These are phyloP conservation scores for Bonia amplexicaulis DNA, from an alignment of 176 grass and related monocot species.

Conservation along the genomic window DNA sequence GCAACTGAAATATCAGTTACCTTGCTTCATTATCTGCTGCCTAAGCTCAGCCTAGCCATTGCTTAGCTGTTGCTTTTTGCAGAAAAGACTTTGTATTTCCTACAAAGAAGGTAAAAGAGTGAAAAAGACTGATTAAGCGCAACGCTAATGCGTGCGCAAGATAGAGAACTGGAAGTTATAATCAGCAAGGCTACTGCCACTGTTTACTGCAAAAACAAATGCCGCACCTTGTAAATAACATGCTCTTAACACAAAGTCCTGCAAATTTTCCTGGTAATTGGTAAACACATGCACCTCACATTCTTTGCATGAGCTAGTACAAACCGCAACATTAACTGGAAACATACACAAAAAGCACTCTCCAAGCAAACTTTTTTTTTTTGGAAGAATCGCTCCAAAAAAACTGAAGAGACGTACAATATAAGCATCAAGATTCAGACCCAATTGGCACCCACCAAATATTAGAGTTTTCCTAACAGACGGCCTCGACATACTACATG, in stretches of 20 bases:
- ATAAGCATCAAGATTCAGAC: slow-evolving; percentile 18
- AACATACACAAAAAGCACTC: slow-evolving; percentile 12
- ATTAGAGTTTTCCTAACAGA: background rate
- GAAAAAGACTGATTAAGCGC: background rate
- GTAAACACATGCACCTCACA: slow-evolving; percentile 13
- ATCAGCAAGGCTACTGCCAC: background rate
- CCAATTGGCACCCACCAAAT: slow-evolving; percentile 18
- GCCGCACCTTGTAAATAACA: background rate
- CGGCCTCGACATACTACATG: background rate
- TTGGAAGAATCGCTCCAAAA: background rate
- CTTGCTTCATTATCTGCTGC: slow-evolving; percentile 16
- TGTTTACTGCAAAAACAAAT: background rate
- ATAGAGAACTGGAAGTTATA: background rate
- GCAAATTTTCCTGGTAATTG: background rate
- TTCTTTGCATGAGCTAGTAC: slow-evolving; percentile 37
- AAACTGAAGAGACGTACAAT: slow-evolving; percentile 13
- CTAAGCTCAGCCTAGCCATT: background rate
- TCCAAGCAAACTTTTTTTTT: too few species aligned
- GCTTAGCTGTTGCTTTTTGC: background rate
- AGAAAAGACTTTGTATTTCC: background rate
- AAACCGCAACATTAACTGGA: slow-evolving; percentile 36
- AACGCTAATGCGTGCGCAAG: background rate
- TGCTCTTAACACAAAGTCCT: slow-evolving; percentile 7
- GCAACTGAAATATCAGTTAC: background rate
- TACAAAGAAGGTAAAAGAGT: background rate